phyloP scores from a whole-genome alignment of 805 yeast genomes.

The Lipomyces orientalis region DNA sequence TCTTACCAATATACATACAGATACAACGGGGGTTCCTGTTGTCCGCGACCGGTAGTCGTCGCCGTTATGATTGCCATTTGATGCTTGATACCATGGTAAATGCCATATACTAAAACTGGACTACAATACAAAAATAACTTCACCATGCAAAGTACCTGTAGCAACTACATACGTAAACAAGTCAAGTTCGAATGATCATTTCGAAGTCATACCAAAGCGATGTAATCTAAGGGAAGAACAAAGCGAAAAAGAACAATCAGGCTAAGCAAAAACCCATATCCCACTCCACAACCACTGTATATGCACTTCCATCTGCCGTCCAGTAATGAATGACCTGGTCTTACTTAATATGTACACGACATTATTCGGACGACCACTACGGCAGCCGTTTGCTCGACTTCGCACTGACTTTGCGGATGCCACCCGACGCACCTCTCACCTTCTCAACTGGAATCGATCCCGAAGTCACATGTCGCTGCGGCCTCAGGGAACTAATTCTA shows the following conservation, averaged over 20 bases:
- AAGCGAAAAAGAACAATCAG: not conserved
- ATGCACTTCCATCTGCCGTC: not conserved
- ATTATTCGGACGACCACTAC: not conserved
- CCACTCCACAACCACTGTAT: not conserved
- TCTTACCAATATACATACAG: not conserved
- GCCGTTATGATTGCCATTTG: not conserved
- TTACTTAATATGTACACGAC: not conserved
- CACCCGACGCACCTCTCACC: constrained; percentile 24
- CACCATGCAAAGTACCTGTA: no score
- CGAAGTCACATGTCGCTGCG: constrained; percentile 22
- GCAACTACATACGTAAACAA: no score
- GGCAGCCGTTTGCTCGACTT: constrained; percentile 4
- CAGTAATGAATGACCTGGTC: not conserved
- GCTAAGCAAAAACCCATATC: not conserved
- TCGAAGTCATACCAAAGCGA: not conserved
- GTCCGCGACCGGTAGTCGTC: not conserved
- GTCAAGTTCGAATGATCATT: no score
- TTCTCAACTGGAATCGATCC: constrained; percentile 19
- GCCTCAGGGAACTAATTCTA: not conserved
- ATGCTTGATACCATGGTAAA: not conserved
- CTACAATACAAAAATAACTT: no score
- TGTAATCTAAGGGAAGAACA: not conserved
- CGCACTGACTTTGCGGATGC: constrained; percentile 32
- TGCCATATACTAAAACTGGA: no score
- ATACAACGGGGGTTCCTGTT: not conserved